Base-by-base conservation (phyloP, 768 basidiomycete species). In the Lactifluus subvellereus region DNA sequence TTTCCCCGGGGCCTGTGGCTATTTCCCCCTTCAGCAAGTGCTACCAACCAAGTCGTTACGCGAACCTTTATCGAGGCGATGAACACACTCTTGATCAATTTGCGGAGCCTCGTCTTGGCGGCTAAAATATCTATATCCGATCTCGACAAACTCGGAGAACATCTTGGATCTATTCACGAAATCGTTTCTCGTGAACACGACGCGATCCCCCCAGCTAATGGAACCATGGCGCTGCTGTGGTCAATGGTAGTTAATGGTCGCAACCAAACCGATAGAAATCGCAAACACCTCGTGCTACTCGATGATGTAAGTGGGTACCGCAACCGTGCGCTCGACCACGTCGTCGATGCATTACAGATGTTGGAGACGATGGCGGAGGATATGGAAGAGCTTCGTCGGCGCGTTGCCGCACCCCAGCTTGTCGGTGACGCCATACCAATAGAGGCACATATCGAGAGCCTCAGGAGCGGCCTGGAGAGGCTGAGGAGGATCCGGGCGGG, bases 361-460 rank as follows among this genome's bases (percentile, higher is more conserved):
- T 73, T 92, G 65, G 74, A 82, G 32, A 75, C 76, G 47, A 82
- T 91, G 84, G 82, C 82, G 66, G 84, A 82, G 40, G 88, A 91
- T 64, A 83, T 91, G 78, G 88, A 89, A 70, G 88, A 89, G 50
- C 73, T 92, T 62, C 77, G 89, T 64, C 86, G 89, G 69, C 77
- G 86, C 18, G 87, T 88, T 1, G 81, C 87, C 5, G 80, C 82
- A 37, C 89, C 90, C 1, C 83, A 84, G 54, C 72, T 91, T 6
- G 71, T 82, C 9, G 84, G 82, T 4, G 73, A 81, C 18, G 75
- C 74, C 45, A 77, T 90, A 16, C 87, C 89, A 4, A 75, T 87
- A 4, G 84, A 87, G 61, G 88, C 90, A n/a, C 89, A 91, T 67
- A 84, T 91, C 72, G 82, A 82, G 74, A 89, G 84, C 62, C 89